phyloP scores from a whole-genome alignment of 2,329 filamentous ascomycete species.

The Monosporascus sp. region DNA sequence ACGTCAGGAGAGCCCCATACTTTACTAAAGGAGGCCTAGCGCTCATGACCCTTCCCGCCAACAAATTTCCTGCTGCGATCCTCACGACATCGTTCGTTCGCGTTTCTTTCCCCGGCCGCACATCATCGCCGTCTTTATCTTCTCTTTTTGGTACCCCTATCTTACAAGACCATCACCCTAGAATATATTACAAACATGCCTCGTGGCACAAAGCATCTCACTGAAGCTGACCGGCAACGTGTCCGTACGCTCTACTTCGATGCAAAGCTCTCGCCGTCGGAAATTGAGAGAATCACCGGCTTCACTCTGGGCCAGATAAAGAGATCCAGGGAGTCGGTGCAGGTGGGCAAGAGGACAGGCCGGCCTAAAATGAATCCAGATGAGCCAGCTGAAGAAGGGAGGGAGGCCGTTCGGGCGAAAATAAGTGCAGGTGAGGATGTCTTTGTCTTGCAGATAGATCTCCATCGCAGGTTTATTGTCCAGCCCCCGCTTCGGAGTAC shows the following conservation, averaged over 20 bases:
- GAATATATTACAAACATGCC: neutral
- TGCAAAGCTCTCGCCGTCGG: neutral
- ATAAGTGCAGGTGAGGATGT: neutral
- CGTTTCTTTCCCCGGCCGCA: neutral
- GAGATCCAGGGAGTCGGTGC: conserved; percentile 1
- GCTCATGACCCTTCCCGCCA: neutral
- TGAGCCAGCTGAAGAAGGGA: neutral
- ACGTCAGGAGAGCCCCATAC: neutral
- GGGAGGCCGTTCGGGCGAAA: neutral
- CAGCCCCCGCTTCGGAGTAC: too few relatives aligned
- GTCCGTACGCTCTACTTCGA: conserved; percentile 6
- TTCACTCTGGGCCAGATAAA: conserved; percentile 6
- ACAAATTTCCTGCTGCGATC: neutral
- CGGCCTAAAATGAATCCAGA: neutral
- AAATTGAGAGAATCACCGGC: conserved; percentile 2
- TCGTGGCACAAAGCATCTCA: conserved; percentile 4
- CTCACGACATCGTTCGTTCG: neutral
- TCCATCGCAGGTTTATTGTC: too few relatives aligned
- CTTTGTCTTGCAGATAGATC: too few relatives aligned
- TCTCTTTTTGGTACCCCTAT: neutral
- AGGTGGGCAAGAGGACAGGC: conserved; percentile 1
- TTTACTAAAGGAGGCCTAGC: neutral
- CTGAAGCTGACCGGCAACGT: conserved; percentile 1
- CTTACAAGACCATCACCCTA: neutral
- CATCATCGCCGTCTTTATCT: neutral